These are phyloP conservation scores for Kluyveromyces dobzhanskii DNA, from an alignment of 805 yeast genomes.

Conservation along the genomic window DNA sequence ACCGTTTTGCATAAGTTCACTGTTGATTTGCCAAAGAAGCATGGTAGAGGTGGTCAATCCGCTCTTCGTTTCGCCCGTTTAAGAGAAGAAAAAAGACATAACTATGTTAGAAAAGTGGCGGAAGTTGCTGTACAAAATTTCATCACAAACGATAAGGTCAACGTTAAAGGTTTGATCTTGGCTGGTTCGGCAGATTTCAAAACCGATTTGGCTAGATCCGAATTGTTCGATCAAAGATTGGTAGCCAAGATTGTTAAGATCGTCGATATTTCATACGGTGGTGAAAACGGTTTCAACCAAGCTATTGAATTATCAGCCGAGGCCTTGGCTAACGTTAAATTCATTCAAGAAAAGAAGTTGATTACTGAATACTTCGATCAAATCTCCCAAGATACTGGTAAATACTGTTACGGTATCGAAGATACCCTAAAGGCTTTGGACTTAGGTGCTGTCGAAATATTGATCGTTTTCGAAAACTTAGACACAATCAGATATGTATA, in stretches of 20 bases:
- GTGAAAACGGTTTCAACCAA: conserved; percentile 98
- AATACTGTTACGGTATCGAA: conserved; percentile 94
- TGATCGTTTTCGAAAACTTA: conserved; percentile 89
- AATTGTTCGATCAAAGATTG: conserved; percentile 85
- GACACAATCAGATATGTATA: conserved; percentile 76
- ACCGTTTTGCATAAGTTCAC: conserved; percentile 93
- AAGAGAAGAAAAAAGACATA: conserved; percentile 98
- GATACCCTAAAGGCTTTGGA: conserved; percentile 96
- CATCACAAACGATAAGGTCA: conserved; percentile 89
- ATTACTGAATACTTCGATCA: conserved; percentile 91
- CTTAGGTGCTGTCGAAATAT: conserved; percentile 88
- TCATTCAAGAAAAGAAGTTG: conserved; percentile 96
- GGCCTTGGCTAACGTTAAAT: conserved; percentile 92
- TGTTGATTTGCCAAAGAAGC: conserved; percentile 98
- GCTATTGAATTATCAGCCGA: conserved; percentile 98
- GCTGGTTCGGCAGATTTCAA: conserved; percentile 99
- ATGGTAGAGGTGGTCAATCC: conserved; percentile 99
- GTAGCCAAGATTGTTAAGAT: conserved; percentile 80
- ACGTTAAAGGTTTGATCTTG: conserved; percentile 85
- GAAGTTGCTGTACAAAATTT: conserved; percentile 97
- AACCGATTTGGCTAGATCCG: conserved; percentile 87
- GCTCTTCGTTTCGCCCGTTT: conserved; percentile 98
- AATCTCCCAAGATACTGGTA: conserved; percentile 94
- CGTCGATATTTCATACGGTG: conserved; percentile 97
- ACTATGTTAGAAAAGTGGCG: conserved; percentile 95